phyloP scores from a whole-genome alignment of 768 basidiomycete species.

The Tricholoma bakamatsutake region DNA sequence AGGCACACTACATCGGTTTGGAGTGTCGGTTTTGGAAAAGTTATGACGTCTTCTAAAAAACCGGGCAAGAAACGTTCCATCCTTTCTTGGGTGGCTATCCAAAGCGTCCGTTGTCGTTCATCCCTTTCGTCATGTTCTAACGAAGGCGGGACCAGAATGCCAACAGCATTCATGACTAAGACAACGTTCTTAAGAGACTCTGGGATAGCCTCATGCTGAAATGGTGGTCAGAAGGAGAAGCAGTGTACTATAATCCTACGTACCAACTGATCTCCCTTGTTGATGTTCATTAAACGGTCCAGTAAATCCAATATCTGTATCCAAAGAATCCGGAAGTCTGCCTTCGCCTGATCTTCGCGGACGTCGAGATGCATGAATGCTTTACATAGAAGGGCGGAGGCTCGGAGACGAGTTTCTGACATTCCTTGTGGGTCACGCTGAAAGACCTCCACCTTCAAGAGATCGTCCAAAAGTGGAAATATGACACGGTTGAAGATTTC shows the following conservation, averaged over 20 bases:
- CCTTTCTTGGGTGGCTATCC: constrained; percentile 80
- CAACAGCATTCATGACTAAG: constrained; percentile 90
- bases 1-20: background rate
- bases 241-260: constrained; percentile 21
- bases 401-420: constrained; percentile 85
- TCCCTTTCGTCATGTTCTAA: constrained; percentile 42
- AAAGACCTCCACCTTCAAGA: constrained; percentile 79
- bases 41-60: constrained; percentile 71
- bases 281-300: constrained; percentile 83
- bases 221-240: background rate
- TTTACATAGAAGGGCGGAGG: constrained; percentile 89
- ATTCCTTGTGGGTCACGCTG: constrained; percentile 79
- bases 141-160: constrained; percentile 69
- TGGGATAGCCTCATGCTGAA: constrained; percentile 87
- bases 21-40: constrained; percentile 21
- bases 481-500: constrained; percentile 86
- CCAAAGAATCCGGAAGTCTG: constrained; percentile 75
- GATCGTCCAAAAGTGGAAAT: constrained; percentile 88
- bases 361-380: constrained; percentile 92
- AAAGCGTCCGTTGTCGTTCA: constrained; percentile 64
- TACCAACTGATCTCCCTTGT: constrained; percentile 84
- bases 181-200: constrained; percentile 97
- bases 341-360: constrained; percentile 51
- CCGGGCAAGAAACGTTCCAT: constrained; percentile 91
- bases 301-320: constrained; percentile 84